These are phyloP conservation scores for Pisolithus tinctorius DNA, from an alignment of 768 basidiomycete species.

Conservation along the genomic window DNA sequence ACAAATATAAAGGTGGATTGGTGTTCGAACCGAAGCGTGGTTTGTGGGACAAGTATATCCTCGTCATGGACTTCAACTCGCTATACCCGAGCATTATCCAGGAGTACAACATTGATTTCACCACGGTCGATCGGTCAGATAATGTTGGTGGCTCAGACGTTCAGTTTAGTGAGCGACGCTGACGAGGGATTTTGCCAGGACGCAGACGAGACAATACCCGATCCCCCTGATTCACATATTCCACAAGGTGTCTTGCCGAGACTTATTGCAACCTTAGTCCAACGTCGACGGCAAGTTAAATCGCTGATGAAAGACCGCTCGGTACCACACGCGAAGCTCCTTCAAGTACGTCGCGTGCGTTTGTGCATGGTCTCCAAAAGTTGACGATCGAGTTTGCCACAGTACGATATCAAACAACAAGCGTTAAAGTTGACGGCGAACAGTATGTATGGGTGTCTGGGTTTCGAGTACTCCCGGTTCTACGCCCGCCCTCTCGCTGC, in stretches of 20 bases:
- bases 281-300: conserved; percentile 85
- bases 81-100: conserved; percentile 99
- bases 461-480: conserved; percentile 95
- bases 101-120: conserved; percentile 99
- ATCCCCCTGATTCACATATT: conserved; percentile 68
- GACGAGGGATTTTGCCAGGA: conserved; percentile 25
- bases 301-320: conserved; percentile 87
- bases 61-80: conserved; percentile 99
- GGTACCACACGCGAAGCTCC: conserved; percentile 62
- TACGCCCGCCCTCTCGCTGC: conserved; percentile 96
- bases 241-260: conserved; percentile 90
- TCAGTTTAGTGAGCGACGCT: neutral
- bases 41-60: conserved; percentile 92
- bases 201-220: conserved; percentile 82
- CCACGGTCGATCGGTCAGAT: conserved; percentile 76
- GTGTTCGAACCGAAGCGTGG: conserved; percentile 96
- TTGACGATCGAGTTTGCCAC: conserved; percentile 1
- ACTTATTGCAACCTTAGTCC: conserved; percentile 94
- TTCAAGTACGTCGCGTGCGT: conserved; percentile 55
- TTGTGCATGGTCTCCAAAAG: neutral
- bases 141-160: conserved; percentile 35
- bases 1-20: conserved; percentile 98
- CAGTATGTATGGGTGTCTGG: conserved; percentile 99
- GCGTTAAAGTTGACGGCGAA: conserved; percentile 97
- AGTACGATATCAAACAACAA: conserved; percentile 97